Conservation (phyloP, 495 filamentous ascomycete species). For the Podospora fimiseda region DNA sequence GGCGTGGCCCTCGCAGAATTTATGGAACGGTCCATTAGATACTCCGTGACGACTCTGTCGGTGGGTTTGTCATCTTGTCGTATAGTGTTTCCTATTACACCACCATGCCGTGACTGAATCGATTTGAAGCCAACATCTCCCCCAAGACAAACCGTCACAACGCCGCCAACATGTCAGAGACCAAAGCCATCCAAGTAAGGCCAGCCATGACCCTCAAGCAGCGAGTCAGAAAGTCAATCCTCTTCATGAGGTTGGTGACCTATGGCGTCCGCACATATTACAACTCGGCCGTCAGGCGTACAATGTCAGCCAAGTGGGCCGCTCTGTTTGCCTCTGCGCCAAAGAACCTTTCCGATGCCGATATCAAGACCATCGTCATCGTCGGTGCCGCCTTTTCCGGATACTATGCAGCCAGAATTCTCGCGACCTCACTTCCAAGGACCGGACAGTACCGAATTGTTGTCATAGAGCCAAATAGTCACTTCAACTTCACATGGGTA, state of each 20-base stretch:
- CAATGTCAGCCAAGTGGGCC: slow-evolving; percentile 3
- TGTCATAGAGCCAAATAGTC: slow-evolving; percentile 51
- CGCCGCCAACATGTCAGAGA: not conserved
- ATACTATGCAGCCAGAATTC: slow-evolving; percentile 37
- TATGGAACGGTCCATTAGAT: not conserved
- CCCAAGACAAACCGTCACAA: not conserved
- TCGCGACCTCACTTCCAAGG: slow-evolving; percentile 42
- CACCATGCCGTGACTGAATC: not conserved
- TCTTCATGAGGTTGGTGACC: slow-evolving; percentile 13
- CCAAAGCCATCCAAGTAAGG: not conserved
- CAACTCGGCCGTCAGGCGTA: slow-evolving; percentile 5
- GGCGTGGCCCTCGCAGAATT: not conserved
- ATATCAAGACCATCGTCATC: slow-evolving; percentile 42
- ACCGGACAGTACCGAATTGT: slow-evolving; percentile 42
- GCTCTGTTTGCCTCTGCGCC: not conserved
- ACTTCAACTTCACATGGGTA: slow-evolving; percentile 54
- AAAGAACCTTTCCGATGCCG: not conserved
- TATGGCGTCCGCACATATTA: slow-evolving; percentile 11
- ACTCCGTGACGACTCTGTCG: not conserved
- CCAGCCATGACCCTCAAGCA: not conserved
- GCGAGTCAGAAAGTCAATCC: slow-evolving; percentile 9
- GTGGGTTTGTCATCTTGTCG: not conserved
- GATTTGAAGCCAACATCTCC: not conserved
- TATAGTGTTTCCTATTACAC: not conserved
- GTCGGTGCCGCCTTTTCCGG: slow-evolving; percentile 54